These are phyloP conservation scores for Caryopteris hybrid DNA, from an alignment of 305 asterid genomes.

Conservation along the genomic window DNA sequence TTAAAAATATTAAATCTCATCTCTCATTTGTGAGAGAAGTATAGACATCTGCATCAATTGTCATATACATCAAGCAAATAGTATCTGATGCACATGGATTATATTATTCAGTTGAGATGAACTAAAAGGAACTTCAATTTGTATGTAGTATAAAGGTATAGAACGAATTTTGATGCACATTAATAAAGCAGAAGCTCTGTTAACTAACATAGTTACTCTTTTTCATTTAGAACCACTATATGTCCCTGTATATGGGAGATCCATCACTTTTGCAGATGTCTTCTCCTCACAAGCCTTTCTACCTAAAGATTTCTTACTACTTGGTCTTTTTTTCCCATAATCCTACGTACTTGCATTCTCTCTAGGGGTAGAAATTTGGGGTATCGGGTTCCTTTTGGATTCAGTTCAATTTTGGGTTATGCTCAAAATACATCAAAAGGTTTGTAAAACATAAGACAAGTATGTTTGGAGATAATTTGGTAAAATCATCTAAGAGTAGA, in stretches of 20 bases:
- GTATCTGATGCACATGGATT: background rate
- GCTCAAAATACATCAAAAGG: no score
- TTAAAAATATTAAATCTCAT: background rate
- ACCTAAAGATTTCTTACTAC: background rate
- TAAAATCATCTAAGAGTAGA: no score
- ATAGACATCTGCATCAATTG: background rate
- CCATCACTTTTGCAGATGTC: background rate
- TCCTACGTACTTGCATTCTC: background rate
- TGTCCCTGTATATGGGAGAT: background rate
- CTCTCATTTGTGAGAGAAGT: background rate
- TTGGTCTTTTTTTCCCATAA: background rate
- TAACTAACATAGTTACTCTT: background rate
- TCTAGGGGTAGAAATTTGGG: no score
- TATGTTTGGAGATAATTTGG: no score
- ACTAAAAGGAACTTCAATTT: background rate
- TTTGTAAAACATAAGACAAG: no score
- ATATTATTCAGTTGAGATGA: background rate
- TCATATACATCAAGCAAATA: background rate
- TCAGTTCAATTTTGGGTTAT: background rate
- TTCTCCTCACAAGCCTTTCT: background rate
- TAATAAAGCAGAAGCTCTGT: background rate
- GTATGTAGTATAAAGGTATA: background rate
- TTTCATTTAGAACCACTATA: background rate
- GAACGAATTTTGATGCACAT: background rate
- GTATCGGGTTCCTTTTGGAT: no score